These are phyloP conservation scores for Penicillium hordei DNA, from an alignment of 2,329 filamentous ascomycete genomes.

Conservation along the genomic window DNA sequence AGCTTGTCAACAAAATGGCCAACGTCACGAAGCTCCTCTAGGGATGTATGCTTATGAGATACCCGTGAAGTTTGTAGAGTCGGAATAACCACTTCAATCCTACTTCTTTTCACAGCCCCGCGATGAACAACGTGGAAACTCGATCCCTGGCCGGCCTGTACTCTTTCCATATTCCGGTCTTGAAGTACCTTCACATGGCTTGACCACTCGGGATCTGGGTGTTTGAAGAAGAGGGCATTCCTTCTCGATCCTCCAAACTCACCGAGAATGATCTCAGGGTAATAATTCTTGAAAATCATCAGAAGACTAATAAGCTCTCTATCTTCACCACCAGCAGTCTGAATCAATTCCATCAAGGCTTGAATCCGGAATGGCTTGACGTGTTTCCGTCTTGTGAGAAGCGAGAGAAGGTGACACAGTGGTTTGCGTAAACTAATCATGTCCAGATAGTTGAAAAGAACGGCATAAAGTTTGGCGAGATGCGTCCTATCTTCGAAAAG, in stretches of 20 bases:
- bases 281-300: slow-evolving; percentile 86
- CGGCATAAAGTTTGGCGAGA: slow-evolving; percentile 68
- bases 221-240: slow-evolving; percentile 49
- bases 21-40: slow-evolving; percentile 76
- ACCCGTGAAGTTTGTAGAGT: slow-evolving; percentile 72
- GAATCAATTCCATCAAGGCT: slow-evolving; percentile 57
- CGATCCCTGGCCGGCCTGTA: slow-evolving; percentile 47
- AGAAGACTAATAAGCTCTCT: slow-evolving; percentile 71
- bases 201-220: slow-evolving; percentile 76
- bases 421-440: slow-evolving; percentile 71
- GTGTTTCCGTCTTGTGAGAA: slow-evolving; percentile 78
- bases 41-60: slow-evolving; percentile 56
- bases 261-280: slow-evolving; percentile 81
- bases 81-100: slow-evolving; percentile 58
- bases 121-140: slow-evolving; percentile 65
- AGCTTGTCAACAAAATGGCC: slow-evolving; percentile 69
- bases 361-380: slow-evolving; percentile 83
- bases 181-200: slow-evolving; percentile 67
- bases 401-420: slow-evolving; percentile 73
- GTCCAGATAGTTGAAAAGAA: slow-evolving; percentile 79
- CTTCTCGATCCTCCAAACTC: slow-evolving; percentile 53
- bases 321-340: slow-evolving; percentile 62
- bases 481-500: slow-evolving; percentile 63
- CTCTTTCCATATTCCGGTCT: slow-evolving; percentile 50
- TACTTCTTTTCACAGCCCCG: slow-evolving; percentile 51